These are phyloP conservation scores for Debaryomyces sp. DNA, from an alignment of 1,139 yeast genomes.

Conservation along the genomic window DNA sequence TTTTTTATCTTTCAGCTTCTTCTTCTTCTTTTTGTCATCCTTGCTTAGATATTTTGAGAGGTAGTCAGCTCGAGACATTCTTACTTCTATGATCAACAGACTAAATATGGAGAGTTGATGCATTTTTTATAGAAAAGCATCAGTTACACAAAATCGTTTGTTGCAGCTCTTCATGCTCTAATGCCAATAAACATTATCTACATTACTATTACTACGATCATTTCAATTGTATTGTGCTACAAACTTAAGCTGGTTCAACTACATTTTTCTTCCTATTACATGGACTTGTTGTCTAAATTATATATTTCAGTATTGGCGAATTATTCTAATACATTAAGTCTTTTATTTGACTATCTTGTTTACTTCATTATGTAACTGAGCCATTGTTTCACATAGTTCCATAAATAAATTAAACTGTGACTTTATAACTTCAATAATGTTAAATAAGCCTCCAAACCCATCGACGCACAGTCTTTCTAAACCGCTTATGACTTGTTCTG, in stretches of 20 bases:
- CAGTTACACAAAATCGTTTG: constrained; percentile 1
- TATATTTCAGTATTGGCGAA: constrained; percentile 3
- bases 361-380: constrained; percentile 77
- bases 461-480: constrained; percentile 49
- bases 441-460: constrained; percentile 55
- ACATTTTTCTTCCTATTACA: neutral
- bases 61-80: constrained; percentile 28
- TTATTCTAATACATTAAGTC: neutral
- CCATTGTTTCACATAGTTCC: constrained; percentile 89
- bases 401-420: constrained; percentile 85
- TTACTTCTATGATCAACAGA: neutral
- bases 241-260: too few relatives aligned
- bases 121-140: neutral
- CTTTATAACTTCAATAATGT: constrained; percentile 66
- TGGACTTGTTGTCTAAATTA: neutral
- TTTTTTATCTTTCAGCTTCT: constrained; percentile 14
- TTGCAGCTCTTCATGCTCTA: neutral
- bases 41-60: constrained; percentile 26
- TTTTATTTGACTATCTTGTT: constrained; percentile 19
- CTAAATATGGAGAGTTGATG: neutral
- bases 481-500: constrained; percentile 52
- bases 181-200: neutral
- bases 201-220: too few relatives aligned
- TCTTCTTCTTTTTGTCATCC: constrained; percentile 10
- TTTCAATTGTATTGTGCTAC: too few relatives aligned